Percentiles rank a stretch among this genome's conserved stretches.
These are phyloP conservation scores for Alternaria alternata DNA, from an alignment of 2,329 filamentous ascomycete genomes.

Conservation along the genomic window DNA sequence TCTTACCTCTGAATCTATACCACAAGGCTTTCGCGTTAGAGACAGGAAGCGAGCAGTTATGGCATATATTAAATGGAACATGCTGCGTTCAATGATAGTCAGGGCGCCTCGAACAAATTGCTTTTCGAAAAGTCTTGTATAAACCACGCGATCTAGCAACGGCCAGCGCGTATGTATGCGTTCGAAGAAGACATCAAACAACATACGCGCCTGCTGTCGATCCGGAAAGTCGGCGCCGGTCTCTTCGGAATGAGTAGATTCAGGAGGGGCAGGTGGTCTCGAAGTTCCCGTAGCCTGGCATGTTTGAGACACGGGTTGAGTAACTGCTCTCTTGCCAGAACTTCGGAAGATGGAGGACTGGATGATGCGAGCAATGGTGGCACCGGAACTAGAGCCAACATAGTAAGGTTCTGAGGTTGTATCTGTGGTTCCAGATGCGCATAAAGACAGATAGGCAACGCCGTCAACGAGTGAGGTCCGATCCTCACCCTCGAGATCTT, in stretches of 20 bases:
- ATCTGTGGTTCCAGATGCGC: conserved; percentile 38
- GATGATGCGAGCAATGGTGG: conserved; percentile 39
- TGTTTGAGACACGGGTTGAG: not conserved
- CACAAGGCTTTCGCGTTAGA: conserved; percentile 35
- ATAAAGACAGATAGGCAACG: conserved; percentile 39
- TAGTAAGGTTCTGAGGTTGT: conserved; percentile 35
- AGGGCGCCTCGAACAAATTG: conserved; percentile 30
- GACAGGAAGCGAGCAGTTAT: conserved; percentile 38
- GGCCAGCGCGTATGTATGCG: conserved; percentile 40
- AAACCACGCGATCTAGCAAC: conserved; percentile 33
- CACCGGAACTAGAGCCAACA: conserved; percentile 39
- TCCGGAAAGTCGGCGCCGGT: conserved; percentile 18
- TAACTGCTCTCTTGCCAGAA: conserved; percentile 8
- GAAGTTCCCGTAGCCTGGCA: not conserved
- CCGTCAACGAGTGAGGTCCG: conserved; percentile 35
- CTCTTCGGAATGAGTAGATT: conserved; percentile 10
- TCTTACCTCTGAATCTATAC: conserved; percentile 33
- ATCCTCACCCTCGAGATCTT: conserved; percentile 31
- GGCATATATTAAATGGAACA: conserved; percentile 37
- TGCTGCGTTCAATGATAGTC: conserved; percentile 32
- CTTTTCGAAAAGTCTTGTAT: conserved; percentile 30
- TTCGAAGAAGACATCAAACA: conserved; percentile 38
- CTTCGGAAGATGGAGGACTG: conserved; percentile 36
- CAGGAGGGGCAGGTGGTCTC: conserved; percentile 9
- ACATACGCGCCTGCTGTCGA: conserved; percentile 23